Conservation (phyloP, 2,329 filamentous ascomycete genomes). For the Mariannaea elegans region DNA sequence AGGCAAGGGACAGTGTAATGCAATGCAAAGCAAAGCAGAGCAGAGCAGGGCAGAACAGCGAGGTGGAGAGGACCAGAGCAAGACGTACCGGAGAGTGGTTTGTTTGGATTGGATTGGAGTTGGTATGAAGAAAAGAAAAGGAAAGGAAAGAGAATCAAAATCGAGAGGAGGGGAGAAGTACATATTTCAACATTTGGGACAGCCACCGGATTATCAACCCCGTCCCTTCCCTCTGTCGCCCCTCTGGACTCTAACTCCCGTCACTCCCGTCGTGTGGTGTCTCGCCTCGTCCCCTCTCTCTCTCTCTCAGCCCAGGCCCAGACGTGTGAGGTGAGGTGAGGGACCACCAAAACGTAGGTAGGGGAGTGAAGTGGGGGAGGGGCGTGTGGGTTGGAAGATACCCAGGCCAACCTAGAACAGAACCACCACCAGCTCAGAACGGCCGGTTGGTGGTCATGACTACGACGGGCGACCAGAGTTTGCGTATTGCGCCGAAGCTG, state of each 20-base stretch:
- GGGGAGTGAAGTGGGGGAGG: conserved; percentile 3
- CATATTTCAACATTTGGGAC: conserved; percentile 27
- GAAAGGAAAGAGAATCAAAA: conserved; percentile 14
- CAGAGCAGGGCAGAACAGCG: too few relatives aligned
- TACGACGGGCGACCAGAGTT: too few relatives aligned
- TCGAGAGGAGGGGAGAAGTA: conserved; percentile 34
- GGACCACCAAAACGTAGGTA: neutral
- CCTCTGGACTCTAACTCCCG: conserved; percentile 10
- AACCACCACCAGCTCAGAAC: neutral
- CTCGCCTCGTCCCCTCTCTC: neutral
- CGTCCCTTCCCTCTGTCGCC: conserved; percentile 14
- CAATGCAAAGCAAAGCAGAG: too few relatives aligned
- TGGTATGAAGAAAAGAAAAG: conserved; percentile 31
- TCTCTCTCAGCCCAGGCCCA: conserved; percentile 2
- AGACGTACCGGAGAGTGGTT: conserved; percentile 9
- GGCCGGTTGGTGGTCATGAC: neutral
- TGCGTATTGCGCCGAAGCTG: too few relatives aligned
- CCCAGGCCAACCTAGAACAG: neutral
- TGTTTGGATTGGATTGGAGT: conserved; percentile 23
- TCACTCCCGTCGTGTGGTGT: conserved; percentile 6
- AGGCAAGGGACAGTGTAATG: neutral
- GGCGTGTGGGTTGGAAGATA: neutral
- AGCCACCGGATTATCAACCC: conserved; percentile 31
- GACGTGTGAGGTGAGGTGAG: conserved; percentile 7
- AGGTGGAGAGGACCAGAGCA: neutral